Percentiles rank a stretch among this genome's conserved stretches.
Evolutionary conservation across 2,329 filamentous ascomycete species (phyloP).

Genomic region (Curvularia verruculosa): DNA sequence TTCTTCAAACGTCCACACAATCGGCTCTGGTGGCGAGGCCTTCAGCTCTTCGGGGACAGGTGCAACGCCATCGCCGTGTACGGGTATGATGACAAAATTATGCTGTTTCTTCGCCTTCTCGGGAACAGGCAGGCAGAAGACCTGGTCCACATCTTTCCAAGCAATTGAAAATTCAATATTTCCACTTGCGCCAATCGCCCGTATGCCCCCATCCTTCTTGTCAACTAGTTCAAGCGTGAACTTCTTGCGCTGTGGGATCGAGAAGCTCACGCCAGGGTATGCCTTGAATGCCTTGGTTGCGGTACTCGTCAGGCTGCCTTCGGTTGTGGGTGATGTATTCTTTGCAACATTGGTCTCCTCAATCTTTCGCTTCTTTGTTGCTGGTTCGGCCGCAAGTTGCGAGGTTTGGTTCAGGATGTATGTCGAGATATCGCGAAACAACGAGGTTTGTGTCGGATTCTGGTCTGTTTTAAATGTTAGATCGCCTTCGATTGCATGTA

Average conservation of each 20-base stretch:
- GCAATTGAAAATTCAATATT: slow-evolving; percentile 61
- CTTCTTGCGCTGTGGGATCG: slow-evolving; percentile 68
- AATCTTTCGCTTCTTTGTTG: slow-evolving; percentile 50
- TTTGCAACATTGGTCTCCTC: slow-evolving; percentile 34
- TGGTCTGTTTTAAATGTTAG: slow-evolving; percentile 31
- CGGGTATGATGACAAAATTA: slow-evolving; percentile 66
- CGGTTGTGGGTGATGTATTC: slow-evolving; percentile 23
- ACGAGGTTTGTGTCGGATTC: slow-evolving; percentile 38
- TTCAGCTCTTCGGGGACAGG: slow-evolving; percentile 49
- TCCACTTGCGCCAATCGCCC: slow-evolving; percentile 58
- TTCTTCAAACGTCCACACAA: slow-evolving; percentile 66
- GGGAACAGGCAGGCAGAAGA: slow-evolving; percentile 67
- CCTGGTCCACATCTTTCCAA: slow-evolving; percentile 61
- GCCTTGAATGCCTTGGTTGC: slow-evolving; percentile 37
- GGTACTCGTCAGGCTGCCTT: slow-evolving; percentile 31
- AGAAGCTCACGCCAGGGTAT: slow-evolving; percentile 62
- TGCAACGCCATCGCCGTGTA: slow-evolving; percentile 57
- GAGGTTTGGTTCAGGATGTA: slow-evolving; percentile 41
- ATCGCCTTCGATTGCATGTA: neutral
- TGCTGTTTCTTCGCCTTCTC: slow-evolving; percentile 68
- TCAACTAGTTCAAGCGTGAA: slow-evolving; percentile 64
- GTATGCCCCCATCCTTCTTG: slow-evolving; percentile 51
- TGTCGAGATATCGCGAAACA: slow-evolving; percentile 48
- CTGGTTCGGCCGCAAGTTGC: slow-evolving; percentile 33
- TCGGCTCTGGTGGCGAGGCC: slow-evolving; percentile 56